Conservation (phyloP, 179 eudicot species). For the Sideroxylon spinosum region DNA sequence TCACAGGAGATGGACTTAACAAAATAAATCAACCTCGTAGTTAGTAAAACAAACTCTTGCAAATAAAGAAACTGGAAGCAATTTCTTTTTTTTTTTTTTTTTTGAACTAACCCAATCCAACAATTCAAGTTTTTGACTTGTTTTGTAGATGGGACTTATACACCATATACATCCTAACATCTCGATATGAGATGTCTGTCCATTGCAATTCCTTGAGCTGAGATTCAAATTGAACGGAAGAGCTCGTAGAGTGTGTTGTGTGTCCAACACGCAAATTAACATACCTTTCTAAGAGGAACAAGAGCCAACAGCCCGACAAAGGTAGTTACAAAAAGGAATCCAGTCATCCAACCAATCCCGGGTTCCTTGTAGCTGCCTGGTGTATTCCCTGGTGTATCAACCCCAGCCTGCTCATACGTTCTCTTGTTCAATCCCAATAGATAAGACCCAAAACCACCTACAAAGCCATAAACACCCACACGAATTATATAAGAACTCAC, state of each 20-base stretch:
- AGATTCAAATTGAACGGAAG: too few relatives aligned
- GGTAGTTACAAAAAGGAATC: constrained; percentile 61
- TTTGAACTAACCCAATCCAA: too few relatives aligned
- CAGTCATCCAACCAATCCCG: constrained; percentile 77
- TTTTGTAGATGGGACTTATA: too few relatives aligned
- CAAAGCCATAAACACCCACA: constrained; percentile 1
- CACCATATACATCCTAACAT: too few relatives aligned
- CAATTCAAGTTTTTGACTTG: too few relatives aligned
- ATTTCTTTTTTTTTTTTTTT: too few relatives aligned
- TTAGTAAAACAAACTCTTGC: background rate
- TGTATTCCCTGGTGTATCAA: constrained; percentile 62
- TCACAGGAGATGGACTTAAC: background rate
- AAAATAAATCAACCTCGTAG: background rate
- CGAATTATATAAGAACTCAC: background rate
- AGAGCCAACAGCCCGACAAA: constrained; percentile 84
- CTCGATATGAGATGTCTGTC: too few relatives aligned
- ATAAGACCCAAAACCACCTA: constrained; percentile 92
- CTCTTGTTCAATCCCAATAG: constrained; percentile 66
- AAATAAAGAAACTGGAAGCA: background rate
- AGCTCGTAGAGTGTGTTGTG: too few relatives aligned
- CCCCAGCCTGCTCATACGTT: constrained; percentile 79
- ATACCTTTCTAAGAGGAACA: constrained; percentile 87
- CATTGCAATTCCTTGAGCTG: too few relatives aligned
- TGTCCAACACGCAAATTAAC: too few relatives aligned
- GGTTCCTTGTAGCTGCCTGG: constrained; percentile 65